phyloP scores from a whole-genome alignment of 2,329 filamentous ascomycete genomes.

The Aspergillus carbonarius region DNA sequence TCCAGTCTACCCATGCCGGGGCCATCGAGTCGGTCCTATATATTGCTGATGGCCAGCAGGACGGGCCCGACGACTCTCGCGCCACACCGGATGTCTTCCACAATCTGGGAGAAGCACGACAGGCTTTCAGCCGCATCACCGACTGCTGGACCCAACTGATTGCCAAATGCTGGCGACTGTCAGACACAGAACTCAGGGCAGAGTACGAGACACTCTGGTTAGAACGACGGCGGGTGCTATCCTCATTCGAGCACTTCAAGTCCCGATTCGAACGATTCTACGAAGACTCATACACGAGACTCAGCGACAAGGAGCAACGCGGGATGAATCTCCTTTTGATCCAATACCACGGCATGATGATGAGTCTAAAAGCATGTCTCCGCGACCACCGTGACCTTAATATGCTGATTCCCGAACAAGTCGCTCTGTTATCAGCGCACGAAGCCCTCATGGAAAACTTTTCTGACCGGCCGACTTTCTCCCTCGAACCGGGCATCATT shows the following conservation, averaged over 20 bases:
- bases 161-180: constrained; percentile 11
- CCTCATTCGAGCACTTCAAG: neutral
- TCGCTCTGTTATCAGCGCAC: neutral
- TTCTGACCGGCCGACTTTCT: constrained; percentile 10
- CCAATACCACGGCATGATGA: constrained; percentile 5
- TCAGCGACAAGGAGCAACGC: constrained; percentile 4
- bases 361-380: constrained; percentile 13
- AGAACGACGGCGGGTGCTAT: neutral
- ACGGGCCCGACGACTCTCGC: no score
- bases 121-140: neutral
- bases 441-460: constrained; percentile 7
- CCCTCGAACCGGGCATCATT: constrained; percentile 13
- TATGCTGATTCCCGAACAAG: constrained; percentile 9
- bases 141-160: constrained; percentile 13
- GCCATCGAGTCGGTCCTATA: neutral
- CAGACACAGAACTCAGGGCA: constrained; percentile 5
- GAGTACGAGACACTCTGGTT: constrained; percentile 5
- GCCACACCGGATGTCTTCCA: neutral
- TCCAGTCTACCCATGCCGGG: neutral
- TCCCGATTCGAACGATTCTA: neutral
- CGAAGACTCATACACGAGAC: neutral
- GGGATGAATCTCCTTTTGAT: constrained; percentile 10
- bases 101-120: neutral
- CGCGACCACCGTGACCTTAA: constrained; percentile 1
- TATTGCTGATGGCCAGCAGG: neutral